Evolutionary conservation across 768 basidiomycete genomes (phyloP).

Genomic region (Sutorius australiensis): DNA sequence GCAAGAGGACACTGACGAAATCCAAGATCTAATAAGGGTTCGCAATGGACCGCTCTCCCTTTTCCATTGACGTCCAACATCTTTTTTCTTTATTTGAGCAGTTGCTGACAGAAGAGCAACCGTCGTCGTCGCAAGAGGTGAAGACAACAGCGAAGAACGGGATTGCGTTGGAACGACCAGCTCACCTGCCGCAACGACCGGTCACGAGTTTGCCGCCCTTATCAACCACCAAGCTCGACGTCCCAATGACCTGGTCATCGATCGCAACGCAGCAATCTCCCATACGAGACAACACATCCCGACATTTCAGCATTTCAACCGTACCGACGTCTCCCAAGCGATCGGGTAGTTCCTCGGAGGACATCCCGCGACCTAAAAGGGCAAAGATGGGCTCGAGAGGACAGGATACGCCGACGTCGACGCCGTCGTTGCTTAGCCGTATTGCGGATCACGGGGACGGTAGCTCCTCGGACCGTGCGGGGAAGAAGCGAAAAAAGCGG

Average conservation of each 20-base stretch:
- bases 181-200: conserved; percentile 28
- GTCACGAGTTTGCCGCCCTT: conserved; percentile 8
- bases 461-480: conserved; percentile 17
- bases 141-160: conserved; percentile 13
- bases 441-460: conserved; percentile 29
- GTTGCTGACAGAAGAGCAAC: conserved; percentile 32
- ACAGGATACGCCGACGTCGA: conserved; percentile 22
- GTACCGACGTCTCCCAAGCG: conserved; percentile 24
- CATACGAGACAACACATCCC: conserved; percentile 11
- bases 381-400: conserved; percentile 21
- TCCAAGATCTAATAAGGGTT: conserved; percentile 53
- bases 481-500: conserved; percentile 19
- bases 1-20: conserved; percentile 26
- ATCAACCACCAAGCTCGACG: conserved; percentile 12
- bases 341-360: conserved; percentile 27
- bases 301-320: conserved; percentile 4
- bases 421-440: conserved; percentile 45
- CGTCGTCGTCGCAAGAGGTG: conserved; percentile 15
- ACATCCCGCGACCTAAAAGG: conserved; percentile 36
- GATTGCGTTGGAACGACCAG: conserved; percentile 17
- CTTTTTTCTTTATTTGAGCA: conserved; percentile 43
- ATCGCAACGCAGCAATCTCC: conserved; percentile 7
- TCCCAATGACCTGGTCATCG: conserved; percentile 12
- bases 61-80: conserved; percentile 37
- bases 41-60: conserved; percentile 44